Conservation (phyloP, 352 stramenopile genomes). For the Pythium myriotylum region DNA sequence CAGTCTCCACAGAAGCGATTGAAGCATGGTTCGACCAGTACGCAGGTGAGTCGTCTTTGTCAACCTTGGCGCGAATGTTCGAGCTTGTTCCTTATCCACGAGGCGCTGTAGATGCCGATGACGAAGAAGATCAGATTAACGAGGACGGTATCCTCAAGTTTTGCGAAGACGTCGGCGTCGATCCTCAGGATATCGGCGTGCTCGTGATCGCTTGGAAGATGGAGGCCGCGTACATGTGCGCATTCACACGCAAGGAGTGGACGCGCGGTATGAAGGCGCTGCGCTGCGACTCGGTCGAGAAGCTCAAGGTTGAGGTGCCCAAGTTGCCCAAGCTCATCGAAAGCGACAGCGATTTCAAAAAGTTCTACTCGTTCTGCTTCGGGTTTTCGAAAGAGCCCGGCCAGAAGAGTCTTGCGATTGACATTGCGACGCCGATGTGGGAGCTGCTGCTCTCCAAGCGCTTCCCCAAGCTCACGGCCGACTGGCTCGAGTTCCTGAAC, state of each 20-base stretch:
- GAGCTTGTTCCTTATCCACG: too few species aligned
- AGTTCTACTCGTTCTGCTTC: constrained; percentile 90
- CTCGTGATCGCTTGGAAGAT: constrained; percentile 90
- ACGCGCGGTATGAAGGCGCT: constrained; percentile 77
- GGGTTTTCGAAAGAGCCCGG: constrained; percentile 86
- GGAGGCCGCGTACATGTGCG: constrained; percentile 84
- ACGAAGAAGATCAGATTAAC: constrained; percentile 46
- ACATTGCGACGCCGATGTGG: constrained; percentile 88
- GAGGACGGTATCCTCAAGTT: constrained; percentile 54
- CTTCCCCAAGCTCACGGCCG: constrained; percentile 64
- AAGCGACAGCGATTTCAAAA: constrained; percentile 66
- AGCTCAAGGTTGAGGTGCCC: constrained; percentile 63
- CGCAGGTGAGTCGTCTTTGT: constrained; percentile 20
- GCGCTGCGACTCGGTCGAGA: constrained; percentile 63
- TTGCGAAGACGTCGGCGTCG: constrained; percentile 45
- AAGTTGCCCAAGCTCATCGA: constrained; percentile 59
- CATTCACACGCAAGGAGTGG: constrained; percentile 86
- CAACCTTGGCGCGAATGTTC: too few species aligned
- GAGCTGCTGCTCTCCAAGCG: constrained; percentile 69
- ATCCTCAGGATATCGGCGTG: constrained; percentile 61
- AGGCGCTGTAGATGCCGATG: constrained; percentile 24
- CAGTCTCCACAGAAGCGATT: constrained; percentile 30
- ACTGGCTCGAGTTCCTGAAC: constrained; percentile 80
- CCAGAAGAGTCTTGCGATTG: constrained; percentile 86
- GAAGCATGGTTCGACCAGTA: constrained; percentile 50